phyloP scores from a whole-genome alignment of 2,329 filamentous ascomycete species.

The Xylaria sp. region DNA sequence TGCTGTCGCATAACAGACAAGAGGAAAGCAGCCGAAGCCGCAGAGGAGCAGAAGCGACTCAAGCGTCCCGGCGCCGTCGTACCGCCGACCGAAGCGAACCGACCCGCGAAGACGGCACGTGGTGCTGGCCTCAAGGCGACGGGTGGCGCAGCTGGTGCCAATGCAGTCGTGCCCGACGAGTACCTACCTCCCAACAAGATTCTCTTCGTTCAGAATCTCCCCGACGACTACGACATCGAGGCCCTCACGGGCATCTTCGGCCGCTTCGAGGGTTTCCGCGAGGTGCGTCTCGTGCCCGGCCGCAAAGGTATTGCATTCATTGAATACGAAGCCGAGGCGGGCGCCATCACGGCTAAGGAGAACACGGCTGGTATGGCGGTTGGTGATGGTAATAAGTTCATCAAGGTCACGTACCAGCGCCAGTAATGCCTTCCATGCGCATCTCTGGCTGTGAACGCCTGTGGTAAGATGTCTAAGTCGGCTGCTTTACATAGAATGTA shows the following conservation, averaged over 20 bases:
- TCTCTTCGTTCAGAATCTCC: constrained; percentile 91
- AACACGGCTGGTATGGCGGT: constrained; percentile 86
- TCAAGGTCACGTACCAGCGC: constrained; percentile 97
- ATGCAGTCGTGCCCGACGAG: constrained; percentile 90
- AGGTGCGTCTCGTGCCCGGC: constrained; percentile 88
- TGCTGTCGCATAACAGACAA: constrained; percentile 57
- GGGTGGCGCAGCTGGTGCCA: constrained; percentile 66
- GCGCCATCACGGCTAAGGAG: constrained; percentile 93
- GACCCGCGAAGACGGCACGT: constrained; percentile 76
- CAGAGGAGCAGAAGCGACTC: constrained; percentile 79
- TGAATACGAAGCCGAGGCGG: constrained; percentile 91
- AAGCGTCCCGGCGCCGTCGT: constrained; percentile 65
- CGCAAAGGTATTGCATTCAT: constrained; percentile 92
- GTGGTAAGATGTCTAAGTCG: background rate
- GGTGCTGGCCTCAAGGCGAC: constrained; percentile 80
- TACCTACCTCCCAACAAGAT: constrained; percentile 98
- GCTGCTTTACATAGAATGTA: background rate
- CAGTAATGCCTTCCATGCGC: constrained; percentile 63
- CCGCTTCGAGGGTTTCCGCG: constrained; percentile 92
- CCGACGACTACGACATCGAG: constrained; percentile 86
- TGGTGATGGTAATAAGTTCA: constrained; percentile 76
- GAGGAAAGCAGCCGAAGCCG: constrained; percentile 84
- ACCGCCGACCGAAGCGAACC: constrained; percentile 59
- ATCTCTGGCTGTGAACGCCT: background rate
- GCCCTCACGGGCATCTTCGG: constrained; percentile 82